Evolutionary conservation across 2,329 filamentous ascomycete genomes (phyloP), one percentile per base, ranked within the genome.

Genomic region (Hortaea werneckii): DNA sequence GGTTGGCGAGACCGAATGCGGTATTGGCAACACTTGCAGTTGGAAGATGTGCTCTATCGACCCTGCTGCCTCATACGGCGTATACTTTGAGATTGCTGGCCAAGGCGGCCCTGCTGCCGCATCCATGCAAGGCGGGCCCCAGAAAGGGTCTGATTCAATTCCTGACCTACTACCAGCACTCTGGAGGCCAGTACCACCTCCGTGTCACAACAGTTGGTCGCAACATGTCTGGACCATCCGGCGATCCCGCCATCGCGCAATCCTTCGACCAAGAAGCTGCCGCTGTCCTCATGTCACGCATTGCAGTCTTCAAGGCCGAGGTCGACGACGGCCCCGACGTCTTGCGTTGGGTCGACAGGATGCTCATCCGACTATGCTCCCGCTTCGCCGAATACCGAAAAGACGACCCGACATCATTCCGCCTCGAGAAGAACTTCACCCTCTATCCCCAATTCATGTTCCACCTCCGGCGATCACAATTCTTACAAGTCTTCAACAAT

Each of bases 31-130:
- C 64, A 98, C 92, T 1, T 96, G 90, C 67, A 90, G 89, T 3
- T 98, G 92, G 92, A 98, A 98, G 71, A 95, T 98, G 90, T 96
- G 92, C 60, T 89, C 88, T 55, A 95, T 98, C 55, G 89, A 96
- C 58, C 92, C 92, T 8, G 84, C 82, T 45, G 82, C 92, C 29
- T 95, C 88, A 60, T 96, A 96, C 59, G 92, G 88, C 50, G 78
- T 98, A 52, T 98, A 96, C 70, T 98, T 96, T 58, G 92, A 98
- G 67, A 94, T 98, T 62, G 90, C 92, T 40, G 87, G 85, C 58
- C 92, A 96, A 68, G 88, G 87, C 32, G 88, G 88, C 6, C 85
- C 88, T 11, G 77, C 85, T 41, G 56, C 58, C 13, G 48, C 53
- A 9, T 81, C 86, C 52, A 85, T 94, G 65, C 86, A 90, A 60